phyloP scores from a whole-genome alignment of 2,329 filamentous ascomycete species.

The Massarina eburnea region DNA sequence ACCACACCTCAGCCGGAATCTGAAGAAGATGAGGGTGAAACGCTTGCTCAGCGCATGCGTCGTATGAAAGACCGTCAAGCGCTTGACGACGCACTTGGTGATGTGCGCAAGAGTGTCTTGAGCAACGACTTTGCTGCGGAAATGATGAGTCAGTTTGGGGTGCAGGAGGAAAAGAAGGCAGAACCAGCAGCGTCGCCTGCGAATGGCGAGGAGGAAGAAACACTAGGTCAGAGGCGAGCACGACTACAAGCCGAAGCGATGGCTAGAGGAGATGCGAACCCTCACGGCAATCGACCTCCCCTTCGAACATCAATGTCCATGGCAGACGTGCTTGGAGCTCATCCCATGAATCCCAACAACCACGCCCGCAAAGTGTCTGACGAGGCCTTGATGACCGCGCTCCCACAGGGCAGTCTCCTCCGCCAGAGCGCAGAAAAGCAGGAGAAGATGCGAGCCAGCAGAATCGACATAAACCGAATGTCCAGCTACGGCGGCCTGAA shows the following conservation, averaged over 20 bases:
- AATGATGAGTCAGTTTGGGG: constrained; percentile 56
- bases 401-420: constrained; percentile 46
- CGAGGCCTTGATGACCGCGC: constrained; percentile 34
- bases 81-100: constrained; percentile 47
- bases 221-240: constrained; percentile 73
- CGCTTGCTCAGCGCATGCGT: constrained; percentile 65
- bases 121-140: constrained; percentile 69
- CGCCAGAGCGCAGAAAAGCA: constrained; percentile 41
- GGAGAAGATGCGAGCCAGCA: constrained; percentile 38
- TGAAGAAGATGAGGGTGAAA: constrained; percentile 58
- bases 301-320: constrained; percentile 55
- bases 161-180: constrained; percentile 25
- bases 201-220: constrained; percentile 66
- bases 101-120: constrained; percentile 54
- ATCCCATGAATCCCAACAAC: constrained; percentile 48
- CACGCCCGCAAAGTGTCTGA: constrained; percentile 40
- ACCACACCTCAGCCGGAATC: constrained; percentile 30
- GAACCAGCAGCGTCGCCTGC: constrained; percentile 27
- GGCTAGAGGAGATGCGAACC: constrained; percentile 43
- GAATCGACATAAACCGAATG: constrained; percentile 38
- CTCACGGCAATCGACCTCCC: constrained; percentile 30
- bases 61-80: constrained; percentile 63
- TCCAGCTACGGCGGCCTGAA: constrained; percentile 32
- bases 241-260: constrained; percentile 72
- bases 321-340: constrained; percentile 62